Conservation (phyloP, 2,329 filamentous ascomycete species). For the Helotiales sp. region DNA sequence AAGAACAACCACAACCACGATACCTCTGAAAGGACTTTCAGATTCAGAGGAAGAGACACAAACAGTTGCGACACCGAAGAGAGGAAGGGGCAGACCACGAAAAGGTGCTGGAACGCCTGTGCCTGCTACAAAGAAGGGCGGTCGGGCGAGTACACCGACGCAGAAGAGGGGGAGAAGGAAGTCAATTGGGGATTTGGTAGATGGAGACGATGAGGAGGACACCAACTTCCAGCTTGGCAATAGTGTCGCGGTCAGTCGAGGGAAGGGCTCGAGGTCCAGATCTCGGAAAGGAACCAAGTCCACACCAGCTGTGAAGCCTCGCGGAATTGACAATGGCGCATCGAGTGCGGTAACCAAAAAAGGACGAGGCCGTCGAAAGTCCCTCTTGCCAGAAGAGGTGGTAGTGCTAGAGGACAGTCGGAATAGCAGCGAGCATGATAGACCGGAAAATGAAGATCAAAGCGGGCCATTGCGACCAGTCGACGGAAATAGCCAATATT, state of each 20-base stretch:
- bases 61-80: slow-evolving; percentile 38
- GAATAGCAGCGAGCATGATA: neutral
- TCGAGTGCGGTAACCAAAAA: slow-evolving; percentile 23
- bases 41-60: slow-evolving; percentile 31
- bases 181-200: slow-evolving; percentile 27
- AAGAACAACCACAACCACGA: slow-evolving; percentile 33
- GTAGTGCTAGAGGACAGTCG: slow-evolving; percentile 15
- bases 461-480: slow-evolving; percentile 7
- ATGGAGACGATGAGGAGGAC: slow-evolving; percentile 29
- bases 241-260: slow-evolving; percentile 22
- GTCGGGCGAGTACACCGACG: slow-evolving; percentile 26
- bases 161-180: slow-evolving; percentile 26
- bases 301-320: slow-evolving; percentile 14
- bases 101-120: slow-evolving; percentile 42
- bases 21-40: slow-evolving; percentile 35
- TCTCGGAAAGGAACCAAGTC: slow-evolving; percentile 24
- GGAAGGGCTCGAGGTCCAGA: slow-evolving; percentile 31
- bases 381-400: slow-evolving; percentile 18
- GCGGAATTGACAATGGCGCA: slow-evolving; percentile 2
- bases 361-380: slow-evolving; percentile 23
- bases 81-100: slow-evolving; percentile 42
- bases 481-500: slow-evolving; percentile 8
- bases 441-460: neutral
- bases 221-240: slow-evolving; percentile 25
- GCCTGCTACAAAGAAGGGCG: slow-evolving; percentile 32